Base-by-base conservation (phyloP, 2,329 filamentous ascomycete species). In the Nigrograna mackinnonii region DNA sequence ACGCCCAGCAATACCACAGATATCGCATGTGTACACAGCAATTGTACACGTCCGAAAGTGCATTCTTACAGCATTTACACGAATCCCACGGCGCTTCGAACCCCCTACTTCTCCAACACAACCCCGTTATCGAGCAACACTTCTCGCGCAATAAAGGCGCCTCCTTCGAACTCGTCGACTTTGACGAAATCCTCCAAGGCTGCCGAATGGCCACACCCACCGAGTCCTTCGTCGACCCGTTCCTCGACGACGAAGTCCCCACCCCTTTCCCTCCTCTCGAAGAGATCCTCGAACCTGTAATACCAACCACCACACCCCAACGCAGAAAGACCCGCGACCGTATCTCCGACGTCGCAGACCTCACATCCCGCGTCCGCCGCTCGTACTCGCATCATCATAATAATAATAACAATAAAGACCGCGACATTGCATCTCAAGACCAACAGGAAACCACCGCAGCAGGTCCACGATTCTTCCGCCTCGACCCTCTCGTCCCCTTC, bases 91-190 rank as follows among this genome's bases (percentile, higher is more conserved):
- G 56, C 12, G 62, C 61, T 5, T 62, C 59, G 14, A 51, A 52
- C 6, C 59, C 62, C 13, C 42, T 46, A 11, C 34, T 62, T 5
- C 43, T 67, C 9, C 55, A 56, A 43, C 54, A 54, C 2, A 62
- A 46, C 26, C 49, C 55, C 0, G 42, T 64, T 18, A 53, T 67
- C n/a, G 62, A 65, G 37, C 62, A 66, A 35, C 61, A 58, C 20
- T 67, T 62, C 37, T 64, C 64, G 37, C 56, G 62, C 17, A 66
- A 64, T 37, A 66, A 66, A 32, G 62, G 60, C 6, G 59, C 60
- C 16, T 62, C 62, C 1, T 67, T 67, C 22, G 64, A 66, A 36
- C 57, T 62, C n/a, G 51, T 67, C 3, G 54, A 62, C 20, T 60
- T 66, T 37, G 59, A 65, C 28, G 62, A 66, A 39, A 56, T 59